These are phyloP conservation scores for Xylaria sp. DNA, from an alignment of 2,329 filamentous ascomycete species.

Conservation along the genomic window DNA sequence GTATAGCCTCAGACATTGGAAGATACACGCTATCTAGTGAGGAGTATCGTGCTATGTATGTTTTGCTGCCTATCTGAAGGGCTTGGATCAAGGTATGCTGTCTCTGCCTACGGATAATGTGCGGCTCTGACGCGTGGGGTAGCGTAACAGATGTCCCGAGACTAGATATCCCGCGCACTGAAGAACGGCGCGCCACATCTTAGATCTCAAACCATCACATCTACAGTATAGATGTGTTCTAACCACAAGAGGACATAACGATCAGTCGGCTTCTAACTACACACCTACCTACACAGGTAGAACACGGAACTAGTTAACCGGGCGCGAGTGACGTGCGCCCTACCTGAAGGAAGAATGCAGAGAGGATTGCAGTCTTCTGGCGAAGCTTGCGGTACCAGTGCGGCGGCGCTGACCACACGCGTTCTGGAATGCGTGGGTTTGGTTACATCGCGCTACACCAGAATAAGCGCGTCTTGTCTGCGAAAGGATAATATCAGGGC, in stretches of 20 bases:
- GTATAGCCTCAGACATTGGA: not conserved
- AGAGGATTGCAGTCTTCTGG: not conserved
- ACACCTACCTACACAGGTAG: not conserved
- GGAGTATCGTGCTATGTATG: not conserved
- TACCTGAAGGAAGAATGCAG: not conserved
- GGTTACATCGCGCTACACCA: not conserved
- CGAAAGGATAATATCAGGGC: not conserved
- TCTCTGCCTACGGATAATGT: not conserved
- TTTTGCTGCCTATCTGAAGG: not conserved
- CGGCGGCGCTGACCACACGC: constrained; percentile 1
- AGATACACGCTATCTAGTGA: not conserved
- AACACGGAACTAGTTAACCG: not conserved
- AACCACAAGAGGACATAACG: constrained; percentile 9
- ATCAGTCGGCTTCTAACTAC: not conserved
- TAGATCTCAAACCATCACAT: not conserved
- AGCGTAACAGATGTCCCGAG: not conserved
- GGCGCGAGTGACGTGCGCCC: not conserved
- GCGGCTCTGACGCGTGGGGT: not conserved
- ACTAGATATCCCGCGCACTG: not conserved
- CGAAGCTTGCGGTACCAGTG: not conserved
- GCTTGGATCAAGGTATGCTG: not conserved
- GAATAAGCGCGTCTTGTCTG: not conserved
- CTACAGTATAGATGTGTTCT: not conserved
- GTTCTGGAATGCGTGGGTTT: not conserved
- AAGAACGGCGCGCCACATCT: not conserved